Evolutionary conservation across 805 yeast genomes (phyloP).

Genomic region (Lachancea sp.): DNA sequence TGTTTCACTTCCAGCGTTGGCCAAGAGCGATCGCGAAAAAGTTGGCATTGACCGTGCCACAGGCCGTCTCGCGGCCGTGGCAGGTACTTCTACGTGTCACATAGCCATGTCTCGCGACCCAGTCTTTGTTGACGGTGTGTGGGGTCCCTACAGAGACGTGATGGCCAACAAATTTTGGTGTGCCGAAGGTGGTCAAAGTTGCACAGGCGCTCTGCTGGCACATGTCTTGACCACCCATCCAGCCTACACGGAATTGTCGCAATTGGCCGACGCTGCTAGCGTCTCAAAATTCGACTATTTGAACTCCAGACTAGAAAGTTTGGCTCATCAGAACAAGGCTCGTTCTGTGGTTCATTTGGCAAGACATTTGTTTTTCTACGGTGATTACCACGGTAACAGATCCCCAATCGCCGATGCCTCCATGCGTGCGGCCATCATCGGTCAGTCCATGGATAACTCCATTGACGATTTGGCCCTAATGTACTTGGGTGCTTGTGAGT

Average conservation of each 20-base stretch:
- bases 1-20: constrained; percentile 42
- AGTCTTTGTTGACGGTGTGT: constrained; percentile 89
- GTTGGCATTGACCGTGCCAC: constrained; percentile 53
- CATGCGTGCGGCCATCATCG: constrained; percentile 89
- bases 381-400: constrained; percentile 94
- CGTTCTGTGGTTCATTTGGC: constrained; percentile 78
- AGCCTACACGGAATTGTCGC: constrained; percentile 66
- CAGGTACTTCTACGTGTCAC: constrained; percentile 98
- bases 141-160: constrained; percentile 98
- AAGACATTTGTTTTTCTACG: constrained; percentile 83
- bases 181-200: constrained; percentile 98
- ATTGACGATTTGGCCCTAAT: constrained; percentile 78
- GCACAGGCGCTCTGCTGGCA: constrained; percentile 91
- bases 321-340: constrained; percentile 49
- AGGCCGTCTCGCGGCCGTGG: constrained; percentile 93
- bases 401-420: constrained; percentile 95
- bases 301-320: constrained; percentile 64
- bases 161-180: constrained; percentile 88
- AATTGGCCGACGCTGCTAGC: constrained; percentile 59
- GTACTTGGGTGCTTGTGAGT: constrained; percentile 92
- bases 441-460: constrained; percentile 85
- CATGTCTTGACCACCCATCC: constrained; percentile 87
- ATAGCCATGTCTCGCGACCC: constrained; percentile 79
- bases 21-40: constrained; percentile 42
- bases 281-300: constrained; percentile 76